A percentile compares a stretch with the other conserved stretches of the same genome.
Evolutionary conservation across 345 rosid species (phyloP).

Genomic region (Abelmoschus esculentus): DNA sequence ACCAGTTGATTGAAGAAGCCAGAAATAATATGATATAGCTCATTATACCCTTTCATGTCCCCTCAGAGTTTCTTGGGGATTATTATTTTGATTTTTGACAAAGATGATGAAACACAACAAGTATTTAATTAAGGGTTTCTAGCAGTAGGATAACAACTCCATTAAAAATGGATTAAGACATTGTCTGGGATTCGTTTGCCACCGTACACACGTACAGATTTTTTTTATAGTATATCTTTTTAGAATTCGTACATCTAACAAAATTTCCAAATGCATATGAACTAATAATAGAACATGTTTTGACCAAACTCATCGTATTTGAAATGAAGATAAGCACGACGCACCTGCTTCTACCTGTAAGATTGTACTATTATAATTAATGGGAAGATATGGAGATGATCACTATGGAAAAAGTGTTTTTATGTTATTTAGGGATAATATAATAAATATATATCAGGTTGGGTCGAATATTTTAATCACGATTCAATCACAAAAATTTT

Average conservation of each 20-base stretch:
- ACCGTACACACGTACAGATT: neutral
- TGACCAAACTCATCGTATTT: neutral
- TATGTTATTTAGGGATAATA: no score
- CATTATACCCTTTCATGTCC: constrained; percentile 26
- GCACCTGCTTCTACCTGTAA: neutral
- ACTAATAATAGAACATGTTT: neutral
- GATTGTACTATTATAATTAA: neutral
- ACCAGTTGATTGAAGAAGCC: constrained; percentile 7
- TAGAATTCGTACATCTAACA: neutral
- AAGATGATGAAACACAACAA: neutral
- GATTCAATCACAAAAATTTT: no score
- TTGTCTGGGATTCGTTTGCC: neutral
- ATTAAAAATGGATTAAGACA: constrained; percentile 7
- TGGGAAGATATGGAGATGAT: neutral
- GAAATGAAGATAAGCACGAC: neutral
- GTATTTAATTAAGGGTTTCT: neutral
- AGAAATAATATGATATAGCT: constrained; percentile 9
- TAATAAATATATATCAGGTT: no score
- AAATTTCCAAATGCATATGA: neutral
- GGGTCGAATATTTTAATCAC: no score
- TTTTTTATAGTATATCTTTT: neutral
- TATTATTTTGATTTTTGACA: constrained; percentile 9
- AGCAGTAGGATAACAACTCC: neutral
- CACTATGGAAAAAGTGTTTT: neutral
- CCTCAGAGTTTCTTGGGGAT: constrained; percentile 13